Evolutionary conservation across 192 early-diverging fungal genomes (phyloP), one percentile per base, ranked within the genome.

Genomic region (Entomortierella lignicola): DNA sequence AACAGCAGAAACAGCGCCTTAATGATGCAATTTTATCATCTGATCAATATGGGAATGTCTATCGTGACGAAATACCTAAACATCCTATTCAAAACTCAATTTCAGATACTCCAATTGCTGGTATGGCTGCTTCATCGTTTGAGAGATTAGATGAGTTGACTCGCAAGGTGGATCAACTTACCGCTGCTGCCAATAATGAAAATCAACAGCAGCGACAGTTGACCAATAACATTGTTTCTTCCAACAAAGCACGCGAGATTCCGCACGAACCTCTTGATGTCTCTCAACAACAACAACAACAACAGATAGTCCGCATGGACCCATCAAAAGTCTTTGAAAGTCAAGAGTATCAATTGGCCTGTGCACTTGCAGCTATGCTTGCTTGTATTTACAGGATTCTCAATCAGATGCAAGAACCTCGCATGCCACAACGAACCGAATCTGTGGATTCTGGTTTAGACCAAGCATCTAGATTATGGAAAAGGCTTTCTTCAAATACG

Each of bases 311-410:
- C 13, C 32, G 43, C 27, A 32, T 69, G 26, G 53, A 81, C 43
- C 43, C 63, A 8, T 50, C 66, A 13, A 48, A 80, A 44, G 26
- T 81, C 21, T 72, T 82, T 54, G 68, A 72, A 20, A 83, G 72
- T 50, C 75, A 85, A 59, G 85, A 89, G 69, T 87, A 87, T 54
- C 84, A 82, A 55, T 63, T 89, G 41, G 85, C 83, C 31, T 89
- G 88, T 71, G 72, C 88, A 18, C 58, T 89, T 20, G 88, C 88
- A 23, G 85, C 83, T 6, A 48, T 89, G 15, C 55, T 89, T n/a
- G 81, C 72, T 0, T 77, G 87, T 29, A 55, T 85, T 8, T 89
- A 89, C 59, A 55, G 77, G 15, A 79, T 89, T 18, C 60, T 87
- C 37, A 83, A 89, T 56, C 68, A 53, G 21, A 66, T 68, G 65